These are phyloP conservation scores for Hymenoscyphus fraxineus DNA, from an alignment of 2,329 filamentous ascomycete species.

Conservation along the genomic window DNA sequence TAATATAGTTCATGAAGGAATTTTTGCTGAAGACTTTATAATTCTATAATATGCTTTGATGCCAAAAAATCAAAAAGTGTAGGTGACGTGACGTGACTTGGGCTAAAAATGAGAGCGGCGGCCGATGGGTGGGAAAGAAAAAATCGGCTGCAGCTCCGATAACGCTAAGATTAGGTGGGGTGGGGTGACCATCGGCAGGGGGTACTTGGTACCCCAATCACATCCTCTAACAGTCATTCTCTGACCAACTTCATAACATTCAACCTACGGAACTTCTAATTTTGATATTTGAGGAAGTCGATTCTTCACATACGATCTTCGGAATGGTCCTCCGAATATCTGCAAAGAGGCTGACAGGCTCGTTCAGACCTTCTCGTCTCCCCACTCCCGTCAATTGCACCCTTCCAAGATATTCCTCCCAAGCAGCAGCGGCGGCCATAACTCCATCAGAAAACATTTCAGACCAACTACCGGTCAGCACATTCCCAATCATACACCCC, in stretches of 20 bases:
- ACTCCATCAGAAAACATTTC: conserved; percentile 37
- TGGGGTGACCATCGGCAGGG: neutral
- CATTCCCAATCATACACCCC: neutral
- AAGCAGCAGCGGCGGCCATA: conserved; percentile 36
- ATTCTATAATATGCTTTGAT: no score
- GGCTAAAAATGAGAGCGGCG: neutral
- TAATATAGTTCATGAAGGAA: no score
- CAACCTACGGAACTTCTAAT: neutral
- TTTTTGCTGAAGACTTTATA: no score
- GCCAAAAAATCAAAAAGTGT: neutral
- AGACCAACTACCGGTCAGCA: conserved; percentile 37
- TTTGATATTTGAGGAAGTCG: no score
- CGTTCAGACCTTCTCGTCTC: conserved; percentile 28
- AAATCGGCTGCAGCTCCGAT: conserved; percentile 21
- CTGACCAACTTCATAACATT: neutral
- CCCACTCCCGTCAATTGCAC: conserved; percentile 24
- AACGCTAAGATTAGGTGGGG: conserved; percentile 27
- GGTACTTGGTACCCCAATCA: conserved; percentile 21
- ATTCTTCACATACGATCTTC: neutral
- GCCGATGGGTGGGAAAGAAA: conserved; percentile 3
- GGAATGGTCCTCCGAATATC: conserved; percentile 32
- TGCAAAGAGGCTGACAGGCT: conserved; percentile 29
- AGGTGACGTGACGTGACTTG: neutral
- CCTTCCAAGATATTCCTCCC: conserved; percentile 31
- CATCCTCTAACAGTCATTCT: conserved; percentile 2